These are phyloP conservation scores for Hypoxylon fuscum DNA, from an alignment of 495 filamentous ascomycete genomes.

Conservation along the genomic window DNA sequence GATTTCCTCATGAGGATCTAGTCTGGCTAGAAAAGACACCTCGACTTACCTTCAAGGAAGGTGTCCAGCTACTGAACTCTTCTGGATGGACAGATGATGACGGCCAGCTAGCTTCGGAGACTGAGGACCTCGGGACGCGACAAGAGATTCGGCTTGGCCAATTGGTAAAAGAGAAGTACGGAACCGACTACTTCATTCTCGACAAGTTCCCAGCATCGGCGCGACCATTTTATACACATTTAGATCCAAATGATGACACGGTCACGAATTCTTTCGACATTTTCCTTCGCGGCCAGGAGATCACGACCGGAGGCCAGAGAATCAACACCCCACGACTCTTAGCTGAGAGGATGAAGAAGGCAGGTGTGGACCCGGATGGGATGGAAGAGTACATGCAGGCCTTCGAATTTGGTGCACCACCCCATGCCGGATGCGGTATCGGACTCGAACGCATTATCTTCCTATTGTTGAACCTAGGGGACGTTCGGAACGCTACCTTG, in stretches of 20 bases:
- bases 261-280: constrained; percentile 95
- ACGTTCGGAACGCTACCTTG: constrained; percentile 86
- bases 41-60: constrained; percentile 81
- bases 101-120: constrained; percentile 69
- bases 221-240: constrained; percentile 94
- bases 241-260: constrained; percentile 74
- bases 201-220: constrained; percentile 90
- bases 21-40: constrained; percentile 84
- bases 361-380: constrained; percentile 74
- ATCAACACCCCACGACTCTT: constrained; percentile 82
- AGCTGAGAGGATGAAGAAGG: constrained; percentile 76
- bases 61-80: constrained; percentile 79
- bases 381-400: constrained; percentile 91
- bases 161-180: constrained; percentile 83
- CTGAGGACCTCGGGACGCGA: constrained; percentile 83
- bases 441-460: constrained; percentile 89
- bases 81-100: constrained; percentile 82
- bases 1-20: constrained; percentile 67
- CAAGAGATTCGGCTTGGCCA: constrained; percentile 88
- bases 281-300: constrained; percentile 93
- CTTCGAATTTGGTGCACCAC: constrained; percentile 88
- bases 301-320: constrained; percentile 90
- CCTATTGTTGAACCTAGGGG: constrained; percentile 82
- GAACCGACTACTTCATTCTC: constrained; percentile 92
- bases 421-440: constrained; percentile 90